phyloP scores from a whole-genome alignment of 768 basidiomycete species.

The Lepiota venenata region DNA sequence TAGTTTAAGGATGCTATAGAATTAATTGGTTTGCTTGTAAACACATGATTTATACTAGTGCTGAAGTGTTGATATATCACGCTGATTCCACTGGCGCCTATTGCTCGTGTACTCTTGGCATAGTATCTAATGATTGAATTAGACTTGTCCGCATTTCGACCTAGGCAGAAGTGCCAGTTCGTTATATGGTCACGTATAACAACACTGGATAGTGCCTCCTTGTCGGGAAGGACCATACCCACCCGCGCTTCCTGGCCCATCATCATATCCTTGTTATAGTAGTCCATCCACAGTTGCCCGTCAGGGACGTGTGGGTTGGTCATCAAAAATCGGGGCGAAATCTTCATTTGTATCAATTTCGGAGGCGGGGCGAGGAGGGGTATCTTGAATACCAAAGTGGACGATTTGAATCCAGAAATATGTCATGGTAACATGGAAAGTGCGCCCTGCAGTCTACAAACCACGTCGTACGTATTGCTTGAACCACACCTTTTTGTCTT shows the following conservation, averaged over 20 bases:
- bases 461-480: constrained; percentile 11
- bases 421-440: constrained; percentile 47
- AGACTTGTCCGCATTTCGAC: no score
- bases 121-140: no score
- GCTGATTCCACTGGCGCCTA: no score
- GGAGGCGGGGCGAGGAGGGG: constrained; percentile 17
- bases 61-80: no score
- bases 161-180: not conserved
- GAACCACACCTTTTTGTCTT: constrained; percentile 34
- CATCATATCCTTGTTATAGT: constrained; percentile 40
- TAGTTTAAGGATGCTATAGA: no score
- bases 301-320: constrained; percentile 39
- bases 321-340: constrained; percentile 34
- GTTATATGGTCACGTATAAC: constrained; percentile 26
- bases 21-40: no score
- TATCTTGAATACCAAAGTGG: constrained; percentile 41
- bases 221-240: constrained; percentile 43
- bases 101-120: no score
- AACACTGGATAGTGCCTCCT: constrained; percentile 38
- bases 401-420: constrained; percentile 51
- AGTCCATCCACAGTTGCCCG: constrained; percentile 38
- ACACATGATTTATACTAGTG: no score
- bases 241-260: constrained; percentile 37
- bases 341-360: constrained; percentile 16
- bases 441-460: constrained; percentile 30